phyloP scores from a whole-genome alignment of 805 yeast species.

The Saccharomycopsis fibuligera region DNA sequence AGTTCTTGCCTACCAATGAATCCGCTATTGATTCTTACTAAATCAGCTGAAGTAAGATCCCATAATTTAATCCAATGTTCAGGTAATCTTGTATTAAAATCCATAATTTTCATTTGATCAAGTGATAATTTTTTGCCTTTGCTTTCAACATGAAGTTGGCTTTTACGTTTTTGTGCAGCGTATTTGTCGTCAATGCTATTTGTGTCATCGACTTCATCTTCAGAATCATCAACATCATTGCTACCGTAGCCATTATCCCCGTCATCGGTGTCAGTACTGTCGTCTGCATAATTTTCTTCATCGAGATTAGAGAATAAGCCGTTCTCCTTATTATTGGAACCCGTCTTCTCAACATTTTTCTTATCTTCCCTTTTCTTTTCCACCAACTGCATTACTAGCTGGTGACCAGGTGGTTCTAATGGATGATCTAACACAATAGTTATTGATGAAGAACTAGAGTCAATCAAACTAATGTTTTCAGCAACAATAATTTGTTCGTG shows the following conservation, averaged over 20 bases:
- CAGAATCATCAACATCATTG: conserved; percentile 7
- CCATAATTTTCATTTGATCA: conserved; percentile 16
- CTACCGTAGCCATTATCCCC: background rate
- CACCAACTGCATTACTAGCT: conserved; percentile 20
- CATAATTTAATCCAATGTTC: conserved; percentile 16
- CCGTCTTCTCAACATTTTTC: background rate
- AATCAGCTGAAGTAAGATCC: conserved; percentile 15
- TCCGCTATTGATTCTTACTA: conserved; percentile 4
- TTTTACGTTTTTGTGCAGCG: conserved; percentile 3
- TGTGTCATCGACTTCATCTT: conserved; percentile 3
- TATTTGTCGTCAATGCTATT: conserved; percentile 1
- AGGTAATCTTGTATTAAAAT: conserved; percentile 15
- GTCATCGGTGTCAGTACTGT: background rate
- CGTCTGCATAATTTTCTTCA: background rate
- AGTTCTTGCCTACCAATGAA: conserved; percentile 18
- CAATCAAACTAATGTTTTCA: conserved; percentile 14
- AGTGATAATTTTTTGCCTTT: conserved; percentile 11
- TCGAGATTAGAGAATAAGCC: background rate
- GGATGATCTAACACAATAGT: conserved; percentile 22
- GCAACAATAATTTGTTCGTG: conserved; percentile 18
- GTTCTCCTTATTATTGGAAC: background rate
- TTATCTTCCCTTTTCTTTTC: conserved; percentile 4
- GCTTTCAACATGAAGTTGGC: conserved; percentile 1
- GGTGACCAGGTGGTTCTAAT: conserved; percentile 17
- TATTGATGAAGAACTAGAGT: conserved; percentile 15